These are phyloP conservation scores for Xeromyces bisporus DNA, from an alignment of 495 filamentous ascomycete species.

Conservation along the genomic window DNA sequence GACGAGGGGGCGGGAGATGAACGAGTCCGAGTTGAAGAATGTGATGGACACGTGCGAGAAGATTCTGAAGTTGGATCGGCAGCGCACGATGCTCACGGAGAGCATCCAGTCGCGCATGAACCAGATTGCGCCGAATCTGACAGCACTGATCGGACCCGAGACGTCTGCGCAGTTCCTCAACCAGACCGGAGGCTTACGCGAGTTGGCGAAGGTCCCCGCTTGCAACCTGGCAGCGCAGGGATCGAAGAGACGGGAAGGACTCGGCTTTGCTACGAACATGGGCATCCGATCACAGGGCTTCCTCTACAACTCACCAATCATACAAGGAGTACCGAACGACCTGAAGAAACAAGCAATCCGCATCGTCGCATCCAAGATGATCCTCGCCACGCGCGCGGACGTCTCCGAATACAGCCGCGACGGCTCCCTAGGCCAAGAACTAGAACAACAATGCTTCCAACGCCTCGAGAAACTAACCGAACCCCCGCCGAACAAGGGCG, in stretches of 20 bases:
- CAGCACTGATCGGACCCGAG: conserved; percentile 82
- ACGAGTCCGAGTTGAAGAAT: conserved; percentile 51
- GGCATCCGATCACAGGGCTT: conserved; percentile 87
- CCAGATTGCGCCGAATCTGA: conserved; percentile 86
- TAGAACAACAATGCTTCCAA: conserved; percentile 66
- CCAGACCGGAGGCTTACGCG: conserved; percentile 71
- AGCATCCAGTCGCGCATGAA: conserved; percentile 98
- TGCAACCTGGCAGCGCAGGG: conserved; percentile 86
- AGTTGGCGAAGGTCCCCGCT: conserved; percentile 77
- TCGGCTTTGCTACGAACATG: conserved; percentile 86
- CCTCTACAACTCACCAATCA: conserved; percentile 77
- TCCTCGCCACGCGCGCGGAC: conserved; percentile 79
- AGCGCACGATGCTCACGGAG: conserved; percentile 74
- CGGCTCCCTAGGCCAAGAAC: conserved; percentile 68
- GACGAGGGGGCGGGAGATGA: conserved; percentile 63
- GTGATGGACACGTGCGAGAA: conserved; percentile 71
- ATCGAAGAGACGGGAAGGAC: conserved; percentile 63
- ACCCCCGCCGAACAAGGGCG: conserved; percentile 79
- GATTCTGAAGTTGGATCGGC: conserved; percentile 70
- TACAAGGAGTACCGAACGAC: conserved; percentile 66
- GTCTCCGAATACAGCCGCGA: conserved; percentile 68
- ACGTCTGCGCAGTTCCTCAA: conserved; percentile 94
- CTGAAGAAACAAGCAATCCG: conserved; percentile 90
- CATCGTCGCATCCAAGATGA: conserved; percentile 83
- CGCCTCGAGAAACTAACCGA: conserved; percentile 89